Evolutionary conservation across 2,329 filamentous ascomycete genomes (phyloP).

Genomic region (Shiraia bambusicola): DNA sequence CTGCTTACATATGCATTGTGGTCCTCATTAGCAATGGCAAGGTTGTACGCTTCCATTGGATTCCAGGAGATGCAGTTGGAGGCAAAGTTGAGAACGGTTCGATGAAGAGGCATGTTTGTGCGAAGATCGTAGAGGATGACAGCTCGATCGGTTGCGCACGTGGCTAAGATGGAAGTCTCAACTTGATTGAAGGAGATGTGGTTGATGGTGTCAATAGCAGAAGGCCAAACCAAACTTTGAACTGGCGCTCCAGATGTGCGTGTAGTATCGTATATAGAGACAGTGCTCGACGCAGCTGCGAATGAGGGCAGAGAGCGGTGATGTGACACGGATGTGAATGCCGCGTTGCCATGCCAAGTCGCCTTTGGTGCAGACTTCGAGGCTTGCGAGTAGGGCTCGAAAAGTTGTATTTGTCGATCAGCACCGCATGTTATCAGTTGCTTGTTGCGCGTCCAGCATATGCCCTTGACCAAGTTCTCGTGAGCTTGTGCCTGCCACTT

Average conservation of each 20-base stretch:
- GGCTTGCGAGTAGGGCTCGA: slow-evolving; percentile 79
- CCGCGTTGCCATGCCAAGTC: slow-evolving; percentile 79
- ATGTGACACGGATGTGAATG: slow-evolving; percentile 81
- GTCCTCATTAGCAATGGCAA: slow-evolving; percentile 90
- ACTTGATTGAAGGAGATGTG: slow-evolving; percentile 88
- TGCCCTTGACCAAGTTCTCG: slow-evolving; percentile 88
- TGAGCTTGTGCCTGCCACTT: slow-evolving; percentile 80
- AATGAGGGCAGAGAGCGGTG: slow-evolving; percentile 79
- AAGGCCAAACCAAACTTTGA: slow-evolving; percentile 85
- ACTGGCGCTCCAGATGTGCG: slow-evolving; percentile 74
- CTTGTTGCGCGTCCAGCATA: slow-evolving; percentile 84
- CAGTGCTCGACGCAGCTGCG: slow-evolving; percentile 73
- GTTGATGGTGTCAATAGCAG: slow-evolving; percentile 81
- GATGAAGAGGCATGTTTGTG: slow-evolving; percentile 78
- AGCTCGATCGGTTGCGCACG: slow-evolving; percentile 79
- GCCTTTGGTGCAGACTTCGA: slow-evolving; percentile 70
- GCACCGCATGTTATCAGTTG: slow-evolving; percentile 84
- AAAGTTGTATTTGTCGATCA: slow-evolving; percentile 86
- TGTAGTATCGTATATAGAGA: slow-evolving; percentile 87
- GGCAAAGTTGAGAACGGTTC: slow-evolving; percentile 77
- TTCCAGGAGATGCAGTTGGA: slow-evolving; percentile 97
- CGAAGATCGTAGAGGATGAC: slow-evolving; percentile 91
- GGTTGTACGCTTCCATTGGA: slow-evolving; percentile 94
- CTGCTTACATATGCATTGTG: slow-evolving; percentile 70
- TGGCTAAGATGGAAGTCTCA: slow-evolving; percentile 87